phyloP scores from a whole-genome alignment of 768 basidiomycete genomes.

The Phanerochaete carnosa region DNA sequence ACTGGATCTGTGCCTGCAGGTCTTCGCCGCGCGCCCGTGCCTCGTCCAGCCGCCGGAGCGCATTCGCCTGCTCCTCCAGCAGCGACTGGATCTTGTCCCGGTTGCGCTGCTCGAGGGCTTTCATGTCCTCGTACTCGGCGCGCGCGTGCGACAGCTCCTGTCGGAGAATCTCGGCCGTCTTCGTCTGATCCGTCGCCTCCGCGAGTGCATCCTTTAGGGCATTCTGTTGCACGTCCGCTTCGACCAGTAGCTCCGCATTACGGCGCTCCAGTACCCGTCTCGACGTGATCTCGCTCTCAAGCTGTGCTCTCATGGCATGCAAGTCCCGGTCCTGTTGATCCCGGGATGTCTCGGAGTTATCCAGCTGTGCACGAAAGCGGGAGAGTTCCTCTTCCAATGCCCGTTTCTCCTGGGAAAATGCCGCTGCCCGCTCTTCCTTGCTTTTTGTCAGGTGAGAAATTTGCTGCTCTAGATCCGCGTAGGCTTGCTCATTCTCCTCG shows the following conservation, averaged over 20 bases:
- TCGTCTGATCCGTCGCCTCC: constrained; percentile 68
- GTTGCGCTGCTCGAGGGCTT: constrained; percentile 61
- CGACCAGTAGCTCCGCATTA: constrained; percentile 51
- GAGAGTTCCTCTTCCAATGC: constrained; percentile 54
- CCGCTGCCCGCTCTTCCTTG: constrained; percentile 52
- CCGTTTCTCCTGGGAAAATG: constrained; percentile 56
- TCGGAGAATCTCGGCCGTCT: constrained; percentile 52
- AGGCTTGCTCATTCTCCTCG: constrained; percentile 73
- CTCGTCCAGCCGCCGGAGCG: constrained; percentile 68
- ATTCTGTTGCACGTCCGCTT: constrained; percentile 52
- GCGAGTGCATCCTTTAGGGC: constrained; percentile 56
- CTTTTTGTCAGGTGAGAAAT: constrained; percentile 58
- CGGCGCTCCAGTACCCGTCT: constrained; percentile 64
- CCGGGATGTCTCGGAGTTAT: constrained; percentile 39
- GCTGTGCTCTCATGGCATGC: constrained; percentile 55
- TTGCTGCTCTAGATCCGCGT: constrained; percentile 69
- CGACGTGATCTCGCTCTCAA: constrained; percentile 60
- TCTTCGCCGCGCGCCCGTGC: constrained; percentile 73
- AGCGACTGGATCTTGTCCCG: constrained; percentile 59
- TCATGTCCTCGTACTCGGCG: constrained; percentile 64
- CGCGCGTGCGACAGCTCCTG: constrained; percentile 61
- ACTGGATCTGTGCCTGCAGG: constrained; percentile 70
- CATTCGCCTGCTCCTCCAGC: constrained; percentile 73
- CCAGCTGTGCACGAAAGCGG: constrained; percentile 44
- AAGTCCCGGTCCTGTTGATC: constrained; percentile 64